Evolutionary conservation across 2,329 filamentous ascomycete genomes (phyloP).

Genomic region (Sphaerulina musiva): DNA sequence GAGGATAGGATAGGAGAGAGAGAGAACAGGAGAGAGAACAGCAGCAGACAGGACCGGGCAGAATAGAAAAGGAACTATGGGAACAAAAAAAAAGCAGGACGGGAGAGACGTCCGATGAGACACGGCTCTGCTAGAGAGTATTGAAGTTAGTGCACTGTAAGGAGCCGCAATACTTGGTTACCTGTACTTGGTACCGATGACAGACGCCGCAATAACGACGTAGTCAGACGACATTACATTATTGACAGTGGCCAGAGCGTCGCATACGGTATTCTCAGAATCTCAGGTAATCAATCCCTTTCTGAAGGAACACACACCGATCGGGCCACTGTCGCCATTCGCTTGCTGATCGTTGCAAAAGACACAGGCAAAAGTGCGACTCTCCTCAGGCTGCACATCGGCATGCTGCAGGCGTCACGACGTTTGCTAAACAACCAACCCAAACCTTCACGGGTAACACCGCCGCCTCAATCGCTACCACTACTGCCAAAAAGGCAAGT

Average conservation of each 20-base stretch:
- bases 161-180: not conserved
- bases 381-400: not conserved
- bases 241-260: not conserved
- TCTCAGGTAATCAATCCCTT: too few species aligned
- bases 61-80: too few species aligned
- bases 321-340: too few species aligned
- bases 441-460: not conserved
- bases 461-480: not conserved
- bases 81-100: too few species aligned
- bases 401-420: not conserved
- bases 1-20: too few species aligned
- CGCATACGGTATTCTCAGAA: not conserved
- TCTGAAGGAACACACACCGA: too few species aligned
- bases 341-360: not conserved
- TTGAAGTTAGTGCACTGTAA: not conserved
- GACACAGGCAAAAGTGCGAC: not conserved
- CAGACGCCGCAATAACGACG: not conserved
- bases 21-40: too few species aligned
- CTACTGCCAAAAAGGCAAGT: not conserved
- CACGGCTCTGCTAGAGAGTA: not conserved
- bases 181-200: too few species aligned
- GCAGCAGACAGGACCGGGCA: too few species aligned
- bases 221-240: not conserved
- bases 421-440: not conserved
- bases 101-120: not conserved